Evolutionary conservation across 768 basidiomycete genomes (phyloP).

Genomic region (Tylopilus vinaceipallidus): DNA sequence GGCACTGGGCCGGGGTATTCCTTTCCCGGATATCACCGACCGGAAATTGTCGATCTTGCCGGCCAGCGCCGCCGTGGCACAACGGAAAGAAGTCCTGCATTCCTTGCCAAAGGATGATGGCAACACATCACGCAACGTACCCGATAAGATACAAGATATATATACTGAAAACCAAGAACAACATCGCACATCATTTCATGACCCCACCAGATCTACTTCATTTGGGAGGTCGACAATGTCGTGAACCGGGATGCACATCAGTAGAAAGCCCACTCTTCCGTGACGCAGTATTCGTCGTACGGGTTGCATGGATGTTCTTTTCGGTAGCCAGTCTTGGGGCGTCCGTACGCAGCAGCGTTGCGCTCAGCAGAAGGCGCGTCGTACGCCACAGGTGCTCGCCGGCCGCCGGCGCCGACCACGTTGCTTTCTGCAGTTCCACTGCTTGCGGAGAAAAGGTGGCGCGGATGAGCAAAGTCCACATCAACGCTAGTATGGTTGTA

Average conservation of each 20-base stretch:
- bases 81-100: constrained; percentile 3
- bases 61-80: not conserved
- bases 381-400: constrained; percentile 22
- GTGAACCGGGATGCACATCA: constrained; percentile 14
- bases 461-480: constrained; percentile 28
- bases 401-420: constrained; percentile 32
- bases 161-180: constrained; percentile 16
- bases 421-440: constrained; percentile 35
- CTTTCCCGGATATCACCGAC: constrained; percentile 20
- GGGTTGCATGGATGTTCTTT: constrained; percentile 54
- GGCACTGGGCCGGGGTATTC: constrained; percentile 14
- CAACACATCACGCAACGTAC: constrained; percentile 2
- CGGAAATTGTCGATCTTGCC: not conserved
- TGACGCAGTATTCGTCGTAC: constrained; percentile 64
- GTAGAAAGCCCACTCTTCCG: constrained; percentile 66
- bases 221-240: not conserved
- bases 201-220: constrained; percentile 1
- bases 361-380: constrained; percentile 27
- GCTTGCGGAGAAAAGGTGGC: constrained; percentile 32
- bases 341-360: constrained; percentile 30
- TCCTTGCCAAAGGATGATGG: constrained; percentile 16
- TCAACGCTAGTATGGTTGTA: constrained; percentile 32
- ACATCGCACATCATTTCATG: constrained; percentile 7
- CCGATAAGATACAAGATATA: constrained; percentile 23
- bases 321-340: constrained; percentile 31